Evolutionary conservation across 192 early-diverging fungal species (phyloP), one percentile per base, ranked within the genome.

Genomic region (Podila clonocystis): DNA sequence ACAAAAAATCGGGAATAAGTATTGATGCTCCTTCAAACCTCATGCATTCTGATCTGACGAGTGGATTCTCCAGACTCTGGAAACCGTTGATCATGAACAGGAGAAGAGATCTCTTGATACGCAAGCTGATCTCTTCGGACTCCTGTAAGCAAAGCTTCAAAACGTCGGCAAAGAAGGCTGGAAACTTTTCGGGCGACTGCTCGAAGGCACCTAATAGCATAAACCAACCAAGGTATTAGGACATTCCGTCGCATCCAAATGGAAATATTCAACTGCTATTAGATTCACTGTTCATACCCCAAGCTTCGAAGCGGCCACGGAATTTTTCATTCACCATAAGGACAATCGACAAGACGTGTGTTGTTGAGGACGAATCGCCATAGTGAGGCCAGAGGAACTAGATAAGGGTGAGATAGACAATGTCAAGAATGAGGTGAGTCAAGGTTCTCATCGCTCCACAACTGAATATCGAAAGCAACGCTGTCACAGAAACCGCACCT

Each of bases 311-410:
- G 26, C 90, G 85, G 67, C 95, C 90, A 62, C 93, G 88, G 74
- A 89, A 90, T 83, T 99, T 98, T 75, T 97, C 97, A 83, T 98
- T 98, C 9, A 96, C 72, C 85, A 99, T 89, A 57, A 96, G 63
- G 8, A 93, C 89, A 20, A 97, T 93, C 2, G 96, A 95, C 12
- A 97, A 58, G 6, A 93, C 74, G 63, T 94, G 90, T 41, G 78
- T 77, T 9, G 88, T 74, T 19, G 90, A 67, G 2, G 84, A 71
- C 28, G 84, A 68, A 58, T 62, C 50, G 28, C 82, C 67, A 66
- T 89, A 97, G 75, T 89, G 68, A 0, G 91, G 93, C 97, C 95
- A 97, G 19, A 98, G 84, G 70, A 93, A 96, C 91, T 92, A 70
- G 50, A 38, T 12, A 13, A 52, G 17, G 17, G 49, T 28, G 9